Base-by-base conservation (phyloP, 192 early-diverging fungal species). In the Coemansia sp. region DNA sequence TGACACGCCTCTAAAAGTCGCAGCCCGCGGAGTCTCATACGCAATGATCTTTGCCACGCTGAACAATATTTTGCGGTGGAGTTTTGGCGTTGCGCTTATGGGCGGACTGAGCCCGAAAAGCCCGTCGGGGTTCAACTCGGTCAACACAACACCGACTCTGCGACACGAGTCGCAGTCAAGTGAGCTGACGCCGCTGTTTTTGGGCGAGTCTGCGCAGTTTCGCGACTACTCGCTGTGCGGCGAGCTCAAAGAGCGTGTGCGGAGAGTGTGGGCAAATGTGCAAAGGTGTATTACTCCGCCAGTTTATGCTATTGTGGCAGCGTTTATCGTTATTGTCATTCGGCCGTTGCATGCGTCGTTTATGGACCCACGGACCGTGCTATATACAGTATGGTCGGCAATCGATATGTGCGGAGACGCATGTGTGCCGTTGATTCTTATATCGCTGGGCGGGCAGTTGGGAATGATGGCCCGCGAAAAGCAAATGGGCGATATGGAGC, bases 11-110 rank as follows among this genome's bases (percentile, higher is more conserved):
- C 55, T 76, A 15, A 75, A 79, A 63, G 82, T 75, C 43, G 70
- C 74, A 4, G 70, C 60, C 50, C 87, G 90, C 57, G 89, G 89
- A 12, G 85, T 92, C 25, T 89, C 90, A 1, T 93, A 91, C 59
- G 89, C 89, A 21, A 79, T 93, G 37, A 90, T 93, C 45, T 91
- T 87, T 70, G 88, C 87, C 48, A 86, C 90, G 52, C 88, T 93
- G 56, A 86, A 87, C 65, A 91, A 93, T 63, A 83, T 93, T 15
- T 50, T 90, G 53, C 85, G 89, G 23, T 93, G 90, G 90, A 90
- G 88, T 22, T 87, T 90, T 61, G 90, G 91, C 60, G 89, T 87
- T 39, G 76, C 79, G 6, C 64, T 90, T 17, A 72, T 92, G 61
- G 82, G 84, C 52, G 82, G 75, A 15, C 59, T 80, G 55, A 54